These are phyloP conservation scores for Salix udensis DNA, from an alignment of 345 rosid species.

Conservation along the genomic window DNA sequence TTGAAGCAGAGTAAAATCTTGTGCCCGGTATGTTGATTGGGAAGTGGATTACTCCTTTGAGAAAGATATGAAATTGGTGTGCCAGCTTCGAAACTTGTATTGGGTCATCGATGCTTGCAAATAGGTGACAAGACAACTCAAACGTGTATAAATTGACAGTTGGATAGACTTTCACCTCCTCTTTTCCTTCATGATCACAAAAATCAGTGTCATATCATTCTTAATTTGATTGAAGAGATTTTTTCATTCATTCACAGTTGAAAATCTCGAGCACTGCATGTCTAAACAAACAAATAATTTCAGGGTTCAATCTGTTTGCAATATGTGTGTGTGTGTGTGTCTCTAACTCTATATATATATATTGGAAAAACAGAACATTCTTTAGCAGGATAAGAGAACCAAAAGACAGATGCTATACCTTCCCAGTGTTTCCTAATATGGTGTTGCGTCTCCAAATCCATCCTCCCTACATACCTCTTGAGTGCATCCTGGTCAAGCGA, in stretches of 20 bases:
- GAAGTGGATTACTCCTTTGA: conserved; percentile 20
- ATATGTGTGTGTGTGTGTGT: no score
- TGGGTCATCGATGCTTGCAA: conserved; percentile 28
- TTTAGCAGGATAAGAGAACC: no score
- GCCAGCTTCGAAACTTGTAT: conserved; percentile 14
- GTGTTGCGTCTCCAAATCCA: conserved; percentile 22
- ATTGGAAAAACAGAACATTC: no score
- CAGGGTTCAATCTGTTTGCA: no score
- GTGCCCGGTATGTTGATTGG: conserved; percentile 26
- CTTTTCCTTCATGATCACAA: conserved; percentile 15
- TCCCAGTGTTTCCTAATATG: conserved; percentile 26
- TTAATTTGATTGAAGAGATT: no score
- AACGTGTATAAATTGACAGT: conserved; percentile 23
- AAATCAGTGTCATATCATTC: no score
- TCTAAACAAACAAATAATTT: no score
- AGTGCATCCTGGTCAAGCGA: conserved; percentile 19
- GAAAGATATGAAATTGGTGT: conserved; percentile 13
- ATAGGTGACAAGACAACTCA: conserved; percentile 25
- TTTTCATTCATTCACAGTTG: no score
- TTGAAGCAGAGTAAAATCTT: conserved; percentile 15
- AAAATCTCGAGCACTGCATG: no score
- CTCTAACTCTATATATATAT: no score
- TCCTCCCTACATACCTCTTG: conserved; percentile 15
- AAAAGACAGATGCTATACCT: conserved; percentile 8
- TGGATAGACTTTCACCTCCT: conserved; percentile 19